These are phyloP conservation scores for Pythium folliculosum DNA, from an alignment of 352 stramenopile species.

Conservation along the genomic window DNA sequence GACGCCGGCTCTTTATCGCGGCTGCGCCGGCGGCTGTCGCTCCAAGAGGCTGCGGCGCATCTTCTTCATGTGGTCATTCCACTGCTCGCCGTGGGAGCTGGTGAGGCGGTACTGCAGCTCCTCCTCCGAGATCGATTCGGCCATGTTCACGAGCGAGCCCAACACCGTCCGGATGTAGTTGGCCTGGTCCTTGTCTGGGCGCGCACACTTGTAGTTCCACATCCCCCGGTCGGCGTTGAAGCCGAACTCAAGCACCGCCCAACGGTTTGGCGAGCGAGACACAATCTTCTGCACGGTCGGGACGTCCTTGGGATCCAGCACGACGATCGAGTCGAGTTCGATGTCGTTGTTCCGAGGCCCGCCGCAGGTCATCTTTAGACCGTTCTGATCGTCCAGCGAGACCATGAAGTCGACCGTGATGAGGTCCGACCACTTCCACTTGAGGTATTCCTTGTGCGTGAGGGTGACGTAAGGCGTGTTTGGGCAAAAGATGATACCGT, in stretches of 20 bases:
- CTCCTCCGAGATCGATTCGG: constrained; percentile 88
- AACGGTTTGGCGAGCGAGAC: constrained; percentile 51
- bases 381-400: constrained; percentile 56
- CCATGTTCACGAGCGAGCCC: constrained; percentile 90
- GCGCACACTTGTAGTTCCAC: constrained; percentile 90
- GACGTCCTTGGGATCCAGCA: constrained; percentile 76
- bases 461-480: constrained; percentile 84
- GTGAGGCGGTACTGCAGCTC: constrained; percentile 89
- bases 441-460: constrained; percentile 89
- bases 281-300: constrained; percentile 71
- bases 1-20: not conserved
- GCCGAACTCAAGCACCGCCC: constrained; percentile 83
- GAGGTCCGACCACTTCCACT: constrained; percentile 92
- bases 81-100: constrained; percentile 68
- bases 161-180: constrained; percentile 92
- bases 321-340: constrained; percentile 83
- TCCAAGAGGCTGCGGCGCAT: constrained; percentile 74
- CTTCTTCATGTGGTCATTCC: constrained; percentile 83
- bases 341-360: constrained; percentile 76
- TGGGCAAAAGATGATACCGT: constrained; percentile 90
- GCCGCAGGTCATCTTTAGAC: constrained; percentile 68
- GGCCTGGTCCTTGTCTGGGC: constrained; percentile 86
- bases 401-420: constrained; percentile 89
- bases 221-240: constrained; percentile 87
- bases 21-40: constrained; percentile 33